These are phyloP conservation scores for Parasarocladium wereldwijsianum DNA, from an alignment of 2,329 filamentous ascomycete species.

Conservation along the genomic window DNA sequence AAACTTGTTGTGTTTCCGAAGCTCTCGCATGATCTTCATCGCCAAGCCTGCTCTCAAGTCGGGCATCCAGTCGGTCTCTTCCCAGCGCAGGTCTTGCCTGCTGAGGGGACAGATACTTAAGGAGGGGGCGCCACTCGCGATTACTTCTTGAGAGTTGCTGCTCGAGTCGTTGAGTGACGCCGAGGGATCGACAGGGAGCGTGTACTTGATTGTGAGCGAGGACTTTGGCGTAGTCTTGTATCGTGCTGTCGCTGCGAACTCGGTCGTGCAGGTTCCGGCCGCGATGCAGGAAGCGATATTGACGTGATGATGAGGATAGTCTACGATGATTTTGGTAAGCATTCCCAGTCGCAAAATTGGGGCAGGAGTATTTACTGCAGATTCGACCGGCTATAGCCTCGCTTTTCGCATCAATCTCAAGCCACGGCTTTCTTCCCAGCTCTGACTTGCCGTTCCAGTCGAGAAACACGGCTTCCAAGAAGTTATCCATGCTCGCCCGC, in stretches of 20 bases:
- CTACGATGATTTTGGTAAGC: background rate
- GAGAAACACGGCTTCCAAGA: slow-evolving; percentile 16
- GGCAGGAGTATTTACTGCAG: slow-evolving; percentile 12
- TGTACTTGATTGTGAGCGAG: too few species aligned
- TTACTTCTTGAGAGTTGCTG: background rate
- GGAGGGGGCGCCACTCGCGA: slow-evolving; percentile 3
- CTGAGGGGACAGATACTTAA: slow-evolving; percentile 13
- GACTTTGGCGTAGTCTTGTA: too few species aligned
- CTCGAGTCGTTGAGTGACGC: too few species aligned
- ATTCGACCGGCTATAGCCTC: slow-evolving; percentile 12
- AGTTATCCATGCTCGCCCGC: slow-evolving; percentile 16
- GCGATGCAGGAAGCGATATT: background rate
- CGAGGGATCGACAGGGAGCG: too few species aligned
- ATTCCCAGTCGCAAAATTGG: too few species aligned
- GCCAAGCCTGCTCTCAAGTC: slow-evolving; percentile 10
- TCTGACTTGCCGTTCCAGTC: slow-evolving; percentile 8
- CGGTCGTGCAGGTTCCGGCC: background rate
- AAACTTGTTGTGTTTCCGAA: slow-evolving; percentile 17
- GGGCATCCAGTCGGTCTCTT: slow-evolving; percentile 9
- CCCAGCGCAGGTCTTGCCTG: slow-evolving; percentile 14
- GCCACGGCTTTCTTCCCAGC: slow-evolving; percentile 11
- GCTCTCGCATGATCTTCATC: slow-evolving; percentile 10
- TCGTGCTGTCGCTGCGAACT: background rate
- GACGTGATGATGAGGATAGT: background rate
- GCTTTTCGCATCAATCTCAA: slow-evolving; percentile 16